These are phyloP conservation scores for Tetrahymena elliotti DNA, from an alignment of 73 alveolate species.

Conservation along the genomic window DNA sequence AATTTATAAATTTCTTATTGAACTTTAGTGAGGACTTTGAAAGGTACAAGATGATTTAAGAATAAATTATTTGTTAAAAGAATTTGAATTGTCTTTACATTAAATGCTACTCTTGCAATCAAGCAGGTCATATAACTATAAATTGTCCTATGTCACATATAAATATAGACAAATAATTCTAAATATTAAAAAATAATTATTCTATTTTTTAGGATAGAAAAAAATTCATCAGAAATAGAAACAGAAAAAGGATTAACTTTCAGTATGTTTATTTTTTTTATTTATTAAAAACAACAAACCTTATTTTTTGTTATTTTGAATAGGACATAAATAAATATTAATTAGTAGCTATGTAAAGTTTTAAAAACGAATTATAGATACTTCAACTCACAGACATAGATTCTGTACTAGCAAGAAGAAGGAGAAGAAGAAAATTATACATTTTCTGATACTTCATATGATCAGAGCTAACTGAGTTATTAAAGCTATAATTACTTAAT, in stretches of 20 bases:
- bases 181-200: too few relatives aligned
- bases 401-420: not conserved
- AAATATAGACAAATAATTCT: not conserved
- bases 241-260: not conserved
- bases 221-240: not conserved
- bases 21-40: not conserved
- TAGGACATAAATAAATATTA: not conserved
- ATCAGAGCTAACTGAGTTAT: too few relatives aligned
- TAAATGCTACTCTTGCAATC: not conserved
- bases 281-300: too few relatives aligned
- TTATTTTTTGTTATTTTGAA: too few relatives aligned
- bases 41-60: not conserved
- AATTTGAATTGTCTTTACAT: not conserved
- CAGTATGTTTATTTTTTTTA: not conserved
- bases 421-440: not conserved
- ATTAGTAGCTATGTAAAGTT: not conserved
- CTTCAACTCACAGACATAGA: not conserved
- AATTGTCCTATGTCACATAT: not conserved
- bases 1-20: not conserved
- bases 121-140: not conserved
- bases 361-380: not conserved
- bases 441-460: not conserved
- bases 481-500: too few relatives aligned
- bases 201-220: not conserved
- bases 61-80: not conserved